phyloP scores from a whole-genome alignment of 225 moss, liverwort and hornwort species.

The Takakia lepidozioides region DNA sequence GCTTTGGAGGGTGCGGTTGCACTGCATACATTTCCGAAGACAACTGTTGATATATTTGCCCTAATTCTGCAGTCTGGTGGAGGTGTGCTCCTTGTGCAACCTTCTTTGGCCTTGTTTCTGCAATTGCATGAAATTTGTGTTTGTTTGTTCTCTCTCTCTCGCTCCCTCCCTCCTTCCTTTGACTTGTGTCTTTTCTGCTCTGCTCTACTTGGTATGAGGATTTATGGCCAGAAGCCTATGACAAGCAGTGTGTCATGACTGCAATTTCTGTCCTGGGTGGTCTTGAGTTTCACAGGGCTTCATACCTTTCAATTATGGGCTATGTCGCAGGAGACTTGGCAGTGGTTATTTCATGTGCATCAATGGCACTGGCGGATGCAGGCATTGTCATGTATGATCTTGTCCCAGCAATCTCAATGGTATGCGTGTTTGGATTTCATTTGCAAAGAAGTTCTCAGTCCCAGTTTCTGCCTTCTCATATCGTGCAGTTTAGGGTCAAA shows the following conservation, averaged over 20 bases:
- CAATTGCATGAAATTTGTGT: no score
- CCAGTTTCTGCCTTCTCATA: background rate
- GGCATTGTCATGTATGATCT: constrained; percentile 91
- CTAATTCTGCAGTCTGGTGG: constrained; percentile 85
- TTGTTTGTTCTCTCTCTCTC: no score
- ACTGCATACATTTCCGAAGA: constrained; percentile 89
- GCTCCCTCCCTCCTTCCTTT: no score
- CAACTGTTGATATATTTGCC: constrained; percentile 92
- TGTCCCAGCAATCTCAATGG: constrained; percentile 68
- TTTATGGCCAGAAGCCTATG: no score
- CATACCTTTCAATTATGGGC: no score
- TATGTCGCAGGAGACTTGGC: constrained; percentile 57
- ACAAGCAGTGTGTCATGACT: no score
- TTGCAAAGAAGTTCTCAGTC: background rate
- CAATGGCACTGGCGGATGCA: constrained; percentile 89
- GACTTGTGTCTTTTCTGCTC: no score
- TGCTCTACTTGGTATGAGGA: no score
- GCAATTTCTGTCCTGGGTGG: no score
- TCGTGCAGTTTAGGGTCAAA: background rate
- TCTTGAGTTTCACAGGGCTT: no score
- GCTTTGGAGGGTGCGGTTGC: constrained; percentile 86
- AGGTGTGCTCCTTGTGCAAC: no score
- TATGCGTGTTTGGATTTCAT: no score
- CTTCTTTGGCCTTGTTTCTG: background rate
- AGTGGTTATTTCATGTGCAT: constrained; percentile 80